Conservation (phyloP, 768 basidiomycete genomes). For the Lentinula aciculospora region DNA sequence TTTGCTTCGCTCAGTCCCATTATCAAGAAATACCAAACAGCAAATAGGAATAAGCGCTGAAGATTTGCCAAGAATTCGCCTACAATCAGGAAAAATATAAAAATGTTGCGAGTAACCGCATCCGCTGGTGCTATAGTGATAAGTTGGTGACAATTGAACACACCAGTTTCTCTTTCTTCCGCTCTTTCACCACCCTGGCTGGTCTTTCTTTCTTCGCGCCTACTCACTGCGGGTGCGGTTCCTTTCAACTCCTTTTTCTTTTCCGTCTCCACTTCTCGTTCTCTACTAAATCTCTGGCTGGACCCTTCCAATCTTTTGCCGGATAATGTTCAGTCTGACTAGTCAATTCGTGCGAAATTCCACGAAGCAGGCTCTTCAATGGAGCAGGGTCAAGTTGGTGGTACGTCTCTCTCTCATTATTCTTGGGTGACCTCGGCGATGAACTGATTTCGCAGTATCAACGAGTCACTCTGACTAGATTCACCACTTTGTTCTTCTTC, state of each 20-base stretch:
- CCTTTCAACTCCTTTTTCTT: background rate
- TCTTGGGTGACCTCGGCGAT: background rate
- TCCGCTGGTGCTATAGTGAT: background rate
- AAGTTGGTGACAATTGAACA: background rate
- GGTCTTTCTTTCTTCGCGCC: background rate
- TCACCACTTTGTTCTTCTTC: slow-evolving; percentile 42
- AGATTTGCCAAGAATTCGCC: too few relatives aligned
- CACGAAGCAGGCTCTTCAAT: slow-evolving; percentile 5
- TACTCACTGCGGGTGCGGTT: background rate
- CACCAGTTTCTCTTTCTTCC: background rate
- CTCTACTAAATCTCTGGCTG: background rate
- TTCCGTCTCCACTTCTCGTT: background rate
- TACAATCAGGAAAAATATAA: too few relatives aligned
- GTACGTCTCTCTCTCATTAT: background rate
- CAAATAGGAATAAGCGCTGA: too few relatives aligned
- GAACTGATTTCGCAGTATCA: slow-evolving; percentile 29
- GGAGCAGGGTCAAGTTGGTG: slow-evolving; percentile 7
- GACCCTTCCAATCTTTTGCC: background rate
- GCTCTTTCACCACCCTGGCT: background rate
- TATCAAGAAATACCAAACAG: too few relatives aligned
- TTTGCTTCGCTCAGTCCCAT: too few relatives aligned
- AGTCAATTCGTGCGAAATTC: slow-evolving; percentile 3
- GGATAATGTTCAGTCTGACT: background rate
- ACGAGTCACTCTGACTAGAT: slow-evolving; percentile 43
- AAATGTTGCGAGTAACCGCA: too few relatives aligned